Conservation (phyloP, 306 rosid genomes). For the Mimosa pudica region DNA sequence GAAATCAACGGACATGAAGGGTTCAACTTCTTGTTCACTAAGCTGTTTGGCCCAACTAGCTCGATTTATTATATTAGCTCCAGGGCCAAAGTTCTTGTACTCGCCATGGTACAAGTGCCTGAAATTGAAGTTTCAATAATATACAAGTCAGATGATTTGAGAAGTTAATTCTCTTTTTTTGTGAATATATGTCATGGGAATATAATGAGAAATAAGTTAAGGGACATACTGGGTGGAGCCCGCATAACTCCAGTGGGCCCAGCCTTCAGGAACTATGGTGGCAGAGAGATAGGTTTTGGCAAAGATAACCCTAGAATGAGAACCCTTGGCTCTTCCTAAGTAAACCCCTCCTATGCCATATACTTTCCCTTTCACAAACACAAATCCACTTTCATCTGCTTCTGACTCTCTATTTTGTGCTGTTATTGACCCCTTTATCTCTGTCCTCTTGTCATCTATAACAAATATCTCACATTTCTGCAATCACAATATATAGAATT, state of each 20-base stretch:
- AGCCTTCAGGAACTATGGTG: slow-evolving; percentile 49
- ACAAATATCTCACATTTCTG: slow-evolving; percentile 43
- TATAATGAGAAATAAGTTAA: not conserved
- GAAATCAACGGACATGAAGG: slow-evolving; percentile 4
- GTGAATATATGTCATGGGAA: not conserved
- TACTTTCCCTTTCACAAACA: slow-evolving; percentile 45
- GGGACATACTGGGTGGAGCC: slow-evolving; percentile 55
- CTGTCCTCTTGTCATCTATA: slow-evolving; percentile 8
- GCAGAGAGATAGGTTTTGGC: slow-evolving; percentile 54
- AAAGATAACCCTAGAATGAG: slow-evolving; percentile 52
- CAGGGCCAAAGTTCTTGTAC: slow-evolving; percentile 56
- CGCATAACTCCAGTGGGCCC: slow-evolving; percentile 58
- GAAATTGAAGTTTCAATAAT: not conserved
- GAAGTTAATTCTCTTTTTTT: too few species aligned
- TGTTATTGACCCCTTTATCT: not conserved
- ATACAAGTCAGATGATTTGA: not conserved
- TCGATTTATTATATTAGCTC: slow-evolving; percentile 34
- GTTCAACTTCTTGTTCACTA: slow-evolving; percentile 42
- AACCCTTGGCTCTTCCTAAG: slow-evolving; percentile 37
- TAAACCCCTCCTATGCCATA: slow-evolving; percentile 32
- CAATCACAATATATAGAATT: not conserved
- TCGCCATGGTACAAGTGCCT: slow-evolving; percentile 55
- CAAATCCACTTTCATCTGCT: slow-evolving; percentile 23
- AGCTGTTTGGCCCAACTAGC: slow-evolving; percentile 59
- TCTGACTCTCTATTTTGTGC: not conserved